Conservation (phyloP, 129 eudicot genomes). For the Ambrosia trifida region DNA sequence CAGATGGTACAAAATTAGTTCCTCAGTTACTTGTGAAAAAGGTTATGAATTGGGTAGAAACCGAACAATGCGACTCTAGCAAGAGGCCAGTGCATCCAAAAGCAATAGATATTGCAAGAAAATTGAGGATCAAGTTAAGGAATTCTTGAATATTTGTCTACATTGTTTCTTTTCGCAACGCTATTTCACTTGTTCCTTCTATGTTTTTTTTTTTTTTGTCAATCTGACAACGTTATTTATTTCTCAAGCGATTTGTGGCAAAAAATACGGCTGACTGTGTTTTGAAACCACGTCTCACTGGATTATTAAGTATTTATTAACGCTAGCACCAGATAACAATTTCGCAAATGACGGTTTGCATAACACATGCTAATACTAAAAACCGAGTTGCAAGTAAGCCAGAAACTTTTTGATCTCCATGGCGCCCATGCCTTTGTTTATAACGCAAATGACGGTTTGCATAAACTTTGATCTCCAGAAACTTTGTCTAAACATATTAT, state of each 20-base stretch:
- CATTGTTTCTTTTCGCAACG: conserved; percentile 11
- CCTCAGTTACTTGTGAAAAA: conserved; percentile 59
- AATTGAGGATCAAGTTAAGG: conserved; percentile 74
- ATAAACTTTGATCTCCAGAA: too few relatives aligned
- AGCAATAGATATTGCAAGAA: conserved; percentile 75
- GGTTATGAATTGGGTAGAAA: conserved; percentile 85
- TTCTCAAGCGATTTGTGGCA: background rate
- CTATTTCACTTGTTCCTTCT: background rate
- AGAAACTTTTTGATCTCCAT: too few relatives aligned
- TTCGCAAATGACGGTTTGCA: too few relatives aligned
- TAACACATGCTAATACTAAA: too few relatives aligned
- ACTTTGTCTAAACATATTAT: too few relatives aligned
- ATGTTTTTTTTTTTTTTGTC: background rate
- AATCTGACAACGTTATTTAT: background rate
- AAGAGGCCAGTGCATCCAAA: conserved; percentile 76
- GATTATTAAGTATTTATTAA: too few relatives aligned
- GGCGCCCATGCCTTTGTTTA: too few relatives aligned
- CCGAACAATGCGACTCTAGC: conserved; percentile 64
- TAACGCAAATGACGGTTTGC: too few relatives aligned
- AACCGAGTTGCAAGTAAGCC: too few relatives aligned
- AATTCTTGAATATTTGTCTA: conserved; percentile 43
- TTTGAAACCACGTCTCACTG: too few relatives aligned
- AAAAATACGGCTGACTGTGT: too few relatives aligned
- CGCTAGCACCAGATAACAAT: too few relatives aligned
- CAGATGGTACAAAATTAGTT: conserved; percentile 44